Base-by-base conservation (phyloP, 2,329 filamentous ascomycete genomes). In the Sphaerostilbella broomeana region DNA sequence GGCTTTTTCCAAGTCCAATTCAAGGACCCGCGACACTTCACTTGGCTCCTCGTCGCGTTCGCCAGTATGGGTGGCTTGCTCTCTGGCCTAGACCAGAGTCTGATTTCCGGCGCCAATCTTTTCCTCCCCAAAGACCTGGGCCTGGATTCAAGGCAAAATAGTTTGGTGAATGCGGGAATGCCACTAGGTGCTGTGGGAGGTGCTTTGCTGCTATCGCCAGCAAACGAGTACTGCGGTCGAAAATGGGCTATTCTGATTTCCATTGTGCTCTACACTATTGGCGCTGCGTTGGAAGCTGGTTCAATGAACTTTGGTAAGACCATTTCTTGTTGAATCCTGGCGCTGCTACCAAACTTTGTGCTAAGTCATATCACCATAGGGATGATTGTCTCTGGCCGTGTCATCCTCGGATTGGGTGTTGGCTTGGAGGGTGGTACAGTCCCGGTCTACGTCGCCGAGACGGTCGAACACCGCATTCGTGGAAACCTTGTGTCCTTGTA, bases 61-160 rank as follows among this genome's bases (percentile, higher is more conserved):
- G 81, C 81, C n/a, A 82, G 77, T 12, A 83, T 86, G 78, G 81
- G 82, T 35, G 82, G 82, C 55, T 64, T 86, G 16, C 72, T 86
- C 1, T 84, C 79, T 2, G 82, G 82, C 44, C 68, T 86, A 15
- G 82, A 86, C 53, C 82, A 86, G 60, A 82, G 77, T 31, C 65
- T 86, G 40, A 86, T 86, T 51, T 80, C 74, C 10, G 82, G 82
- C 37, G 82, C 82, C 35, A 81, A 82, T 51, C 64, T 86, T 4
- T 81, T 74, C 54, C 64, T 86, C 30, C 82, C 81, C 3, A 48
- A 56, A 0, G 77, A 78, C 30, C 64, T 86, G 1, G 53, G 63
- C 17, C 67, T 86, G 21, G 62, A 70, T 4, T 61, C 65, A 2
- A 63, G 67, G 4, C 70, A 84, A 53, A 76, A 78, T 58, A 79